Base-by-base conservation (phyloP, 495 filamentous ascomycete genomes). In the Penicillium manginii region DNA sequence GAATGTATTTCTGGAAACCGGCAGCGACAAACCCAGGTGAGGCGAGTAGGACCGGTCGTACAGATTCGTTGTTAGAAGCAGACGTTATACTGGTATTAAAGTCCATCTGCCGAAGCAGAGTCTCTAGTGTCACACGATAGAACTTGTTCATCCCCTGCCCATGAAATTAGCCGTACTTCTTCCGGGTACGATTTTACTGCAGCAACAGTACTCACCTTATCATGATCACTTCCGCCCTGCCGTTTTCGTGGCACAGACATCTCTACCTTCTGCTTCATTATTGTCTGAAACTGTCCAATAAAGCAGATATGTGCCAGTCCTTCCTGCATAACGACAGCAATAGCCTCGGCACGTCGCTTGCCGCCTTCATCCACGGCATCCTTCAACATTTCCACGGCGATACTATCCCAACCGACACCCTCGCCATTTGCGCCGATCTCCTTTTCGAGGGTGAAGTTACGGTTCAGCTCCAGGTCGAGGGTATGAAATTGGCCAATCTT, bases 271-370 rank as follows among this genome's bases (percentile, higher is more conserved):
- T 96, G 92, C 70, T 91, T 88, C 58, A 97, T 70, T 60, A 97
- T 81, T 2, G 93, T 98, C 60, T 92, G 92, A 67, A 90, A 87
- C 55, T 96, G 91, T 11, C 92, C 96, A 60, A 98, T 91, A 18
- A 96, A 82, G 71, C 92, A 96, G 54, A 98, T 89, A 78, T 96
- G 93, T 50, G 96, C 93, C 35, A 96, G 60, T 0, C 93, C 94
- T 63, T 97, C 93, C 58, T 96, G 91, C 91, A 98, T 96, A 5
- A 97, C 87, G 1, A 97, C 87, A 2, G 93, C 94, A 42, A 90
- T 87, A 19, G 94, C 84, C 60, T 92, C 88, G 0, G 91, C 91
- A 18, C 78, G 75, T 47, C 79, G 76, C 17, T 88, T 85, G 33
- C 90, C 88, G 29, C 88, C 82, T 61, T 88, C 84, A 65, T 90